phyloP scores from a whole-genome alignment of 176 grass and related monocot species.

The Panicum miliaceum region DNA sequence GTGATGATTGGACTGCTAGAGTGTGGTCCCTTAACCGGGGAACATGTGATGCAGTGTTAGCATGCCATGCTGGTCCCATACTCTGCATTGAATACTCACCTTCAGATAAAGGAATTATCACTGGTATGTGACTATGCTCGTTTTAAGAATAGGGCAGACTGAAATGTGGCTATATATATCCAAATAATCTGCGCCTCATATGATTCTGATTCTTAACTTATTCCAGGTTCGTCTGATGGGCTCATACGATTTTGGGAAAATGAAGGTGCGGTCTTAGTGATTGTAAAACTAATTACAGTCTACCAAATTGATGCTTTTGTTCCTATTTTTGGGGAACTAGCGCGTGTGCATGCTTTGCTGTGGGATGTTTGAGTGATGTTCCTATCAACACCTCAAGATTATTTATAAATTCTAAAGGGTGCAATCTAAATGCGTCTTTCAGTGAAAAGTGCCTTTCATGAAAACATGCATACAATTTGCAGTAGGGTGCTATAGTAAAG shows the following conservation, averaged over 20 bases:
- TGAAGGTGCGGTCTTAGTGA: conserved; percentile 71
- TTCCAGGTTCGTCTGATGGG: conserved; percentile 92
- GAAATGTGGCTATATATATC: conserved; percentile 26
- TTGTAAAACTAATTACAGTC: conserved; percentile 25
- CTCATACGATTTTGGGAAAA: conserved; percentile 99
- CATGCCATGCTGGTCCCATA: conserved; percentile 97
- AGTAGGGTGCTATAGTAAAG: not conserved
- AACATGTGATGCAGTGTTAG: conserved; percentile 91
- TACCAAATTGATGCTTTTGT: conserved; percentile 30
- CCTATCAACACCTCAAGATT: not conserved
- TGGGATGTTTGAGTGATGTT: conserved; percentile 6
- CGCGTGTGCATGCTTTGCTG: not conserved
- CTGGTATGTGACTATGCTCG: conserved; percentile 61
- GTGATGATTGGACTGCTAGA: conserved; percentile 99
- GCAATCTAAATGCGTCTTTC: not conserved
- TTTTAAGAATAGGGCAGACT: conserved; percentile 26
- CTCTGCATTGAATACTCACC: conserved; percentile 89
- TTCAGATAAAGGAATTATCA: conserved; percentile 96
- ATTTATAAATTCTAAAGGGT: not conserved
- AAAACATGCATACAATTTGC: conserved; percentile 9
- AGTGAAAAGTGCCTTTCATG: not conserved
- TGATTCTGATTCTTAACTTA: conserved; percentile 40
- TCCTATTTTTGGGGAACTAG: conserved; percentile 5
- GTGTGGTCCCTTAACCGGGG: conserved; percentile 88
- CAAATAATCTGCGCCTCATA: conserved; percentile 13